These are phyloP conservation scores for Eucommia ulmoides DNA, from an alignment of 257 asterid species.

Conservation along the genomic window DNA sequence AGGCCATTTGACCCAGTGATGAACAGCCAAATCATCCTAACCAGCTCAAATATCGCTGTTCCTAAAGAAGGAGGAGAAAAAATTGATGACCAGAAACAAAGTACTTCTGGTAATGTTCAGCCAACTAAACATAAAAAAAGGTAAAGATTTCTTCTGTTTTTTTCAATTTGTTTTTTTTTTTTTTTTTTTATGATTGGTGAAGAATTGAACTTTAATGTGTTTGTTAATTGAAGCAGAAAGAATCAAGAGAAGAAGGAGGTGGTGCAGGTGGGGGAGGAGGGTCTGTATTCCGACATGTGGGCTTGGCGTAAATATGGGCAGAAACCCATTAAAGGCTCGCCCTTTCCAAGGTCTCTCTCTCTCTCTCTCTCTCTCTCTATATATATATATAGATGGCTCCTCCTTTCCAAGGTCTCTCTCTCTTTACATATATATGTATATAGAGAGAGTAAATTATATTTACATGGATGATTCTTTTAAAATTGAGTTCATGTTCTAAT, in stretches of 20 bases:
- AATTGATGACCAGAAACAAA: not conserved
- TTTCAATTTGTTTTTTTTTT: too few relatives aligned
- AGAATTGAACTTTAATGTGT: not conserved
- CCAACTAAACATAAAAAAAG: constrained; percentile 72
- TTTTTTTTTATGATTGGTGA: not conserved
- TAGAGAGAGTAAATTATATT: too few relatives aligned
- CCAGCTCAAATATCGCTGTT: constrained; percentile 15
- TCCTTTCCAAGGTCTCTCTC: constrained; percentile 97
- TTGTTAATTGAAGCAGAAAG: constrained; percentile 45
- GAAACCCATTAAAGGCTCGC: constrained; percentile 93
- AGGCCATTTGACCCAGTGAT: constrained; percentile 50
- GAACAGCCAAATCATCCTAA: constrained; percentile 1
- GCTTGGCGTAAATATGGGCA: constrained; percentile 98
- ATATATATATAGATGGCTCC: constrained; percentile 30
- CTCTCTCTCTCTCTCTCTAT: constrained; percentile 42
- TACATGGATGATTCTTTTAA: constrained; percentile 46
- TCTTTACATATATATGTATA: constrained; percentile 38
- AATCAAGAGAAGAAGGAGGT: constrained; percentile 73
- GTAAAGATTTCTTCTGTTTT: constrained; percentile 13
- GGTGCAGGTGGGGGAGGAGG: constrained; percentile 55
- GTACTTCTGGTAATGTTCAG: constrained; percentile 7
- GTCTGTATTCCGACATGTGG: constrained; percentile 74
- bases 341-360: constrained; percentile 93
- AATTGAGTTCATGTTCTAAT: constrained; percentile 66
- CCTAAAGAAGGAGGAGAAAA: constrained; percentile 18